Conservation (phyloP, 1,139 yeast species). For the Suhomyces atakaporum region DNA sequence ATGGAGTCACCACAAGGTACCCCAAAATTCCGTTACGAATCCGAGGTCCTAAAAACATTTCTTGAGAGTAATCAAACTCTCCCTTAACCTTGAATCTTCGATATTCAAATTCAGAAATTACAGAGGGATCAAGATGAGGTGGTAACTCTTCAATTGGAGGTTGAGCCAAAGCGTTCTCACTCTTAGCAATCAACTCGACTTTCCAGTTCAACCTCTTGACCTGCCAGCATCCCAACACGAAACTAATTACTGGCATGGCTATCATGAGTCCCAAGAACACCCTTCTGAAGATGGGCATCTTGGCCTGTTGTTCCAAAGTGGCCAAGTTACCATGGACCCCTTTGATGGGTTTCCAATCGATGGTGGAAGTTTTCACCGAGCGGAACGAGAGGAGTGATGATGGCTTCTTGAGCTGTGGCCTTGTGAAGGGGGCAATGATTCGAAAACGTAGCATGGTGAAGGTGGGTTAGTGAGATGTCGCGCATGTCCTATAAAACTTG, state of each 20-base stretch:
- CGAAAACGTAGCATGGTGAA: too few species aligned
- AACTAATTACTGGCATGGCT: constrained; percentile 86
- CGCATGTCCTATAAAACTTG: too few species aligned
- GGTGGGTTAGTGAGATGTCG: too few species aligned
- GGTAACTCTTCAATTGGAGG: constrained; percentile 73
- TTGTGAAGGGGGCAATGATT: too few species aligned
- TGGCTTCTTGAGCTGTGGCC: too few species aligned
- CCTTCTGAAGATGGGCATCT: constrained; percentile 43
- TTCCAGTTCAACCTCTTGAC: constrained; percentile 85
- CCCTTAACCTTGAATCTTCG: constrained; percentile 76
- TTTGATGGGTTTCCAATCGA: constrained; percentile 82
- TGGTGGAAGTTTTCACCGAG: constrained; percentile 62
- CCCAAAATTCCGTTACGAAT: constrained; percentile 76
- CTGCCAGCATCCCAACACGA: constrained; percentile 94
- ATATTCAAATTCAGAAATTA: constrained; percentile 72
- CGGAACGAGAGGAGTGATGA: too few species aligned
- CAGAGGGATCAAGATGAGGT: constrained; percentile 53
- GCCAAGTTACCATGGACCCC: constrained; percentile 50
- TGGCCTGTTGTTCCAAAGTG: constrained; percentile 42
- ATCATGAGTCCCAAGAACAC: constrained; percentile 61
- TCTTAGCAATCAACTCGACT: constrained; percentile 73
- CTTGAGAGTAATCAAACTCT: constrained; percentile 78
- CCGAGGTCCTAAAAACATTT: constrained; percentile 91
- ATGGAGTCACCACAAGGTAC: constrained; percentile 78
- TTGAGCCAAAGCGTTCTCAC: constrained; percentile 78